phyloP scores from a whole-genome alignment of 768 basidiomycete genomes.

The Amanita thiersii region DNA sequence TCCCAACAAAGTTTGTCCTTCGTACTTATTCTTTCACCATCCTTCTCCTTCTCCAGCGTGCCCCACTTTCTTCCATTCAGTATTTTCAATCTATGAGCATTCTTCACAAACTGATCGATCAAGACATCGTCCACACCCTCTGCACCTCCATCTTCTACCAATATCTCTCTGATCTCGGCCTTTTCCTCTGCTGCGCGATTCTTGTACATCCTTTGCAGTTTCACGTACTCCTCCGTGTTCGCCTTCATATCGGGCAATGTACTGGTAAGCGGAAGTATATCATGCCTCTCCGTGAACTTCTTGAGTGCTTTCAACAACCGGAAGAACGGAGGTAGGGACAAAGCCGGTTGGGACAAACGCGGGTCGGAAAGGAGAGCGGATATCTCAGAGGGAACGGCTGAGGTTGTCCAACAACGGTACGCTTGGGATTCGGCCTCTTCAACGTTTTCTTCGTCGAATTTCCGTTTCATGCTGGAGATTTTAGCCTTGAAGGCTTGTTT shows the following conservation, averaged over 20 bases:
- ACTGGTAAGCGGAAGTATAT: constrained; percentile 75
- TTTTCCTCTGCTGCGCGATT: constrained; percentile 66
- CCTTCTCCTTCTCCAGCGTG: constrained; percentile 32
- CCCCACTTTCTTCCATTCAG: constrained; percentile 60
- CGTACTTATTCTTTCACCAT: constrained; percentile 43
- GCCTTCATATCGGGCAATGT: constrained; percentile 96
- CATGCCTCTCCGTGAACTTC: constrained; percentile 45
- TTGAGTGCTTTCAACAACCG: constrained; percentile 67
- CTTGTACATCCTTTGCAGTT: constrained; percentile 82
- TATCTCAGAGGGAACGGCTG: constrained; percentile 61
- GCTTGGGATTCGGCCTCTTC: constrained; percentile 90
- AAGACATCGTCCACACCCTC: constrained; percentile 35
- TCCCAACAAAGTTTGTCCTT: neutral
- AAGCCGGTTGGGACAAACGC: constrained; percentile 22
- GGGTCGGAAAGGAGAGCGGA: constrained; percentile 55
- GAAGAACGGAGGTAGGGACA: constrained; percentile 54
- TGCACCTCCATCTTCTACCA: constrained; percentile 17
- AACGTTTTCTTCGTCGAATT: constrained; percentile 92
- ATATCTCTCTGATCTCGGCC: constrained; percentile 36
- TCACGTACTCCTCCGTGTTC: constrained; percentile 74
- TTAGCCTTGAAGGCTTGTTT: constrained; percentile 69
- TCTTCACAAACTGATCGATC: constrained; percentile 72
- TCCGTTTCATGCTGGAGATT: constrained; percentile 57
- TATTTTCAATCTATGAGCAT: constrained; percentile 65
- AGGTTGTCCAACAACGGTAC: constrained; percentile 66